A percentile compares a stretch with the other conserved stretches of the same genome.
phyloP scores from a whole-genome alignment of 2,329 filamentous ascomycete genomes.

The Aspergillus flavus region DNA sequence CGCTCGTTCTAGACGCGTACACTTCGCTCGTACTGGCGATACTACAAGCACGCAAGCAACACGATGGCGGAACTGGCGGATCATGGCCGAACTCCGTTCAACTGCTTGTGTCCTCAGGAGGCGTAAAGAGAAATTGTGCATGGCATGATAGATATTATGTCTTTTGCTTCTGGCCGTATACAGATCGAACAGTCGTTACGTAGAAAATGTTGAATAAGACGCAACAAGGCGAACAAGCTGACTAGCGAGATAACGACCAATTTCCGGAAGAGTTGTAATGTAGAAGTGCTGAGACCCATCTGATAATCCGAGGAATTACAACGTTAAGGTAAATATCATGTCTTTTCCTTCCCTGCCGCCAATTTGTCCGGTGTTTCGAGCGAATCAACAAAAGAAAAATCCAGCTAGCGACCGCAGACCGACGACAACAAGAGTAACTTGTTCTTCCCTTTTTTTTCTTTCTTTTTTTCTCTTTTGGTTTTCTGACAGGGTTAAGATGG shows the following conservation, averaged over 20 bases:
- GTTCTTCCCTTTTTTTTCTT: slow-evolving; percentile 13
- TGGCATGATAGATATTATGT: slow-evolving; percentile 20
- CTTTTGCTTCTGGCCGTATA: slow-evolving; percentile 37
- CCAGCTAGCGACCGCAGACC: slow-evolving; percentile 40
- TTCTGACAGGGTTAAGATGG: slow-evolving; percentile 30
- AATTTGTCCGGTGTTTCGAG: slow-evolving; percentile 41
- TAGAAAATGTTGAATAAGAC: slow-evolving; percentile 38
- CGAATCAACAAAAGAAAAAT: slow-evolving; percentile 44
- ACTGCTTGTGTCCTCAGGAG: slow-evolving; percentile 13
- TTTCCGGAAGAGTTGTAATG: slow-evolving; percentile 39
- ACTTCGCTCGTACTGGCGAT: slow-evolving; percentile 18
- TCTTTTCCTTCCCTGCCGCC: slow-evolving; percentile 44
- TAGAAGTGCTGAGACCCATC: slow-evolving; percentile 44
- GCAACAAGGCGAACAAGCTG: slow-evolving; percentile 44
- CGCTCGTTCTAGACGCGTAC: background rate
- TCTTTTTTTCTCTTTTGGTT: slow-evolving; percentile 10
- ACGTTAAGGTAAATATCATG: slow-evolving; percentile 38
- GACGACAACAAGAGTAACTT: slow-evolving; percentile 35
- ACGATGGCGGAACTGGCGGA: slow-evolving; percentile 24
- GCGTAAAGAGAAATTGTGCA: slow-evolving; percentile 16
- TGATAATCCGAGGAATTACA: slow-evolving; percentile 50
- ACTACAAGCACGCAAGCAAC: slow-evolving; percentile 26
- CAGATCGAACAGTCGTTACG: slow-evolving; percentile 46
- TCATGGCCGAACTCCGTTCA: slow-evolving; percentile 20
- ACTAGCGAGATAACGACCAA: slow-evolving; percentile 44